Percentiles rank a stretch among this genome's conserved stretches.
Evolutionary conservation across 768 basidiomycete species (phyloP).

Genomic region (Termitomyces sp.): DNA sequence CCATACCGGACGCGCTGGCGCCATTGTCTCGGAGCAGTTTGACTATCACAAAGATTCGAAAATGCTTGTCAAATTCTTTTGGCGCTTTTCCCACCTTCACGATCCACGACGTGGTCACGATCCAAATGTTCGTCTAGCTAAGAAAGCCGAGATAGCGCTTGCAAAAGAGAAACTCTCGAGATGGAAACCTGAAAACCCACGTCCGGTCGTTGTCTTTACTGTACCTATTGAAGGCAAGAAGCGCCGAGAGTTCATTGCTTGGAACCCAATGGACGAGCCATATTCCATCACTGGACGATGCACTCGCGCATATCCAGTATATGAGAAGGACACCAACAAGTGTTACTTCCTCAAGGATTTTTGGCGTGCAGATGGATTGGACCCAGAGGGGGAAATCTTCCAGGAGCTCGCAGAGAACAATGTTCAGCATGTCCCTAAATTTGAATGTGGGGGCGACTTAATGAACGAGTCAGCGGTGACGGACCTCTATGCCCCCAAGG

Average conservation of each 20-base stretch:
- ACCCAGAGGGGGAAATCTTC: conserved; percentile 15
- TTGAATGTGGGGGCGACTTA: conserved; percentile 27
- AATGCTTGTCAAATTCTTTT: too few relatives aligned
- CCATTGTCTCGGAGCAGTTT: too few relatives aligned
- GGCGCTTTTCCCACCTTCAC: too few relatives aligned
- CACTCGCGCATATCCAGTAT: conserved; percentile 14
- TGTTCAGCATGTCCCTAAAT: conserved; percentile 18
- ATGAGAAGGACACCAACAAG: conserved; percentile 4
- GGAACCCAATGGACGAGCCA: conserved; percentile 3
- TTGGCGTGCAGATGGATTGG: conserved; percentile 15
- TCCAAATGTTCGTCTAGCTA: conserved; percentile 15
- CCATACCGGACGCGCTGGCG: too few relatives aligned
- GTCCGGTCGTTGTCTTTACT: conserved; percentile 2
- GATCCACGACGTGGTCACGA: conserved; percentile 28
- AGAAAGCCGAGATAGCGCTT: neutral
- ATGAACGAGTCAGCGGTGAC: conserved; percentile 13
- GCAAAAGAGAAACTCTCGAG: neutral
- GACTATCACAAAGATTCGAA: too few relatives aligned
- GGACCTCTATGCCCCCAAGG: neutral
- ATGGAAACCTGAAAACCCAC: neutral
- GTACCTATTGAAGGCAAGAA: neutral
- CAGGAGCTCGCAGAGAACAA: neutral
- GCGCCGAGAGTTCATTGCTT: conserved; percentile 12
- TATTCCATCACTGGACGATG: conserved; percentile 11
- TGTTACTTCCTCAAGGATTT: conserved; percentile 22